phyloP scores from a whole-genome alignment of 2,329 filamentous ascomycete genomes.

The Fusarium tanahbumbuense region DNA sequence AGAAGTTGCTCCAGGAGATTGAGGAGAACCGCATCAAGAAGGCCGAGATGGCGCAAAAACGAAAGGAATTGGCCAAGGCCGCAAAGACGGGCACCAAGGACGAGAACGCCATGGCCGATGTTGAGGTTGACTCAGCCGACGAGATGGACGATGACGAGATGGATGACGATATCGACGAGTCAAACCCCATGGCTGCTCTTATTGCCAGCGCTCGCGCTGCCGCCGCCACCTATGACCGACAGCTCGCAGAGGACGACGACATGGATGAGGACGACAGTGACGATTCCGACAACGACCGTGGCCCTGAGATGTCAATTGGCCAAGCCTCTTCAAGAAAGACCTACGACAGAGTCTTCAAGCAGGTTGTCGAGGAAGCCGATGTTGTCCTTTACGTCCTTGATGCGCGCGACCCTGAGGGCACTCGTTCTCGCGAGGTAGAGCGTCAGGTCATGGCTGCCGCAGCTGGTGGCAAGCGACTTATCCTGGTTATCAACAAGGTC shows the following conservation, averaged over 20 bases:
- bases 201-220: slow-evolving; percentile 84
- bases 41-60: slow-evolving; percentile 79
- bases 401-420: slow-evolving; percentile 90
- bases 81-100: slow-evolving; percentile 65
- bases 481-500: slow-evolving; percentile 95
- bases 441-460: slow-evolving; percentile 91
- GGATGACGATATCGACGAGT: slow-evolving; percentile 72
- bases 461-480: slow-evolving; percentile 84
- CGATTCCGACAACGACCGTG: slow-evolving; percentile 66
- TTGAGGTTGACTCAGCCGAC: slow-evolving; percentile 60
- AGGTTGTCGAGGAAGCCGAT: slow-evolving; percentile 88
- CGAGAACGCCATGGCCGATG: slow-evolving; percentile 59
- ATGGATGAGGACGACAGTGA: slow-evolving; percentile 61
- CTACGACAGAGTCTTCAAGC: slow-evolving; percentile 96
- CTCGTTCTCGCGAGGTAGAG: slow-evolving; percentile 90
- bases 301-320: slow-evolving; percentile 62
- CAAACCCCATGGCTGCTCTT: slow-evolving; percentile 92
- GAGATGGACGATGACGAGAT: slow-evolving; percentile 63
- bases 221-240: slow-evolving; percentile 78
- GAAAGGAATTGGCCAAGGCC: slow-evolving; percentile 78
- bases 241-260: slow-evolving; percentile 69
- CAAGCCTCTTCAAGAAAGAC: slow-evolving; percentile 79
- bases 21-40: slow-evolving; percentile 87
- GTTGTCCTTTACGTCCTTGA: slow-evolving; percentile 94
- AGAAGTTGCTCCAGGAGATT: slow-evolving; percentile 92